These are phyloP conservation scores for Camelina neglecta DNA, from an alignment of 345 rosid genomes.

Conservation along the genomic window DNA sequence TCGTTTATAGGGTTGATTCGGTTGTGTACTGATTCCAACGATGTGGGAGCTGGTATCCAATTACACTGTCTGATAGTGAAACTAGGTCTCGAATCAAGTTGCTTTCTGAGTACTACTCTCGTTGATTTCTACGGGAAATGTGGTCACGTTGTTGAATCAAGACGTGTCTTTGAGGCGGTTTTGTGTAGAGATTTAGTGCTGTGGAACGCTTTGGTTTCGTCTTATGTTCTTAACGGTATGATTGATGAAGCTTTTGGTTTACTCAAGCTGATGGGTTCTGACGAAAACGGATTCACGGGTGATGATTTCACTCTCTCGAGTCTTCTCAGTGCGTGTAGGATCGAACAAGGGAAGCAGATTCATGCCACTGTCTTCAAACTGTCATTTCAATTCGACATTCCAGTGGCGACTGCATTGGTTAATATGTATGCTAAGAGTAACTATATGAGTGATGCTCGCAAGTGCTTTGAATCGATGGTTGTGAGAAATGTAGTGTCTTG, in stretches of 20 bases:
- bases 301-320: conserved; percentile 68
- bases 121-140: conserved; percentile 75
- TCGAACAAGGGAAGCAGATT: conserved; percentile 58
- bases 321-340: conserved; percentile 53
- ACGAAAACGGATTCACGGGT: conserved; percentile 41
- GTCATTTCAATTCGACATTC: conserved; percentile 54
- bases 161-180: conserved; percentile 53
- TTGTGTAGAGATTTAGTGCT: conserved; percentile 56
- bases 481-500: conserved; percentile 65
- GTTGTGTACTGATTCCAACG: conserved; percentile 48
- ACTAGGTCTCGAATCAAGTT: conserved; percentile 52
- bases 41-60: conserved; percentile 51
- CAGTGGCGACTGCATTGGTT: conserved; percentile 64
- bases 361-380: conserved; percentile 55
- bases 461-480: conserved; percentile 61
- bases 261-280: conserved; percentile 53
- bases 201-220: conserved; percentile 68
- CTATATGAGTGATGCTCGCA: conserved; percentile 48
- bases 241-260: conserved; percentile 52
- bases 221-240: conserved; percentile 56
- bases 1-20: conserved; percentile 61
- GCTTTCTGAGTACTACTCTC: conserved; percentile 54
- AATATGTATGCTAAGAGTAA: conserved; percentile 63
- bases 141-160: conserved; percentile 54
- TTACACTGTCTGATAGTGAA: conserved; percentile 62